Conservation (phyloP, 225 moss, liverwort and hornwort genomes). For the Physcomitrellopsis africana region DNA sequence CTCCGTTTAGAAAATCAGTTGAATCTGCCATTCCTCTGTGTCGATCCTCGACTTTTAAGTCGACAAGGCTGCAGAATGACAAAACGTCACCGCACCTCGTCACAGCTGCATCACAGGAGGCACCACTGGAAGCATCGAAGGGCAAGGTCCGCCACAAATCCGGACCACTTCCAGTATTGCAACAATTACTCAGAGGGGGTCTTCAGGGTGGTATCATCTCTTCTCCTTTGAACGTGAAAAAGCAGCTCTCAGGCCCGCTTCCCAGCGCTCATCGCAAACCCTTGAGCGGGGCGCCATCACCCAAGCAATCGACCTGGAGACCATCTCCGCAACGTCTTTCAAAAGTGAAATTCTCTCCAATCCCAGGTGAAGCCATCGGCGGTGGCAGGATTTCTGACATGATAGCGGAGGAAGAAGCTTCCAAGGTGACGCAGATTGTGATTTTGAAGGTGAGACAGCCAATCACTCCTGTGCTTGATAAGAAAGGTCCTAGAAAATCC, state of each 20-base stretch:
- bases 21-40: constrained; percentile 62
- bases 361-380: constrained; percentile 18
- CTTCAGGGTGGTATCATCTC: constrained; percentile 25
- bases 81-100: constrained; percentile 24
- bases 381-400: constrained; percentile 14
- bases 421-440: not conserved
- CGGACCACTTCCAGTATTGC: constrained; percentile 49
- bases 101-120: constrained; percentile 1
- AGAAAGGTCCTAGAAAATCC: constrained; percentile 17
- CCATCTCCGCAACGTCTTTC: constrained; percentile 43
- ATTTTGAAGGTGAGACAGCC: constrained; percentile 33
- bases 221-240: constrained; percentile 48
- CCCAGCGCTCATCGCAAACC: constrained; percentile 25
- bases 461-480: constrained; percentile 29
- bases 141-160: constrained; percentile 49
- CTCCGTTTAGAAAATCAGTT: constrained; percentile 54
- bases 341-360: constrained; percentile 45
- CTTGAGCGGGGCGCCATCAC: constrained; percentile 34
- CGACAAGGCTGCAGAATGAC: constrained; percentile 34
- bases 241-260: constrained; percentile 55
- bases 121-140: constrained; percentile 22
- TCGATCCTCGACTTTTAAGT: constrained; percentile 43
- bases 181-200: constrained; percentile 38
- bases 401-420: constrained; percentile 25
- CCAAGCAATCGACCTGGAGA: constrained; percentile 18